These are phyloP conservation scores for Endotrypanum monterogeii DNA, from an alignment of 208 protist genomes.

Conservation along the genomic window DNA sequence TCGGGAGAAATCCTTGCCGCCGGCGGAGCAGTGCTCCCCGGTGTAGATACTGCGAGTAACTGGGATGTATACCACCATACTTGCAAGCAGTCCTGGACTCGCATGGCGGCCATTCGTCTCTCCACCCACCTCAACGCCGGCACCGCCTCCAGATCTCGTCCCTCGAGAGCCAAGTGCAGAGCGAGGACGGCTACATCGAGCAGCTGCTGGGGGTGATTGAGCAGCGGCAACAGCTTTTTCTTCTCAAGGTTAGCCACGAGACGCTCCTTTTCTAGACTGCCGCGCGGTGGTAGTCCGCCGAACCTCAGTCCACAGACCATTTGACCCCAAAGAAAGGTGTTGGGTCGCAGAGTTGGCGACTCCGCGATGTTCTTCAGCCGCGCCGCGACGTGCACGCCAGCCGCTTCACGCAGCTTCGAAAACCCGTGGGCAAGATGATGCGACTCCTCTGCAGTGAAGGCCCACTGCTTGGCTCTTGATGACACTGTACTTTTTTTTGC, in stretches of 20 bases:
- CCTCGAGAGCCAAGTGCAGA: slow-evolving; percentile 20
- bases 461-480: background rate
- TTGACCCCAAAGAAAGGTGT: slow-evolving; percentile 69
- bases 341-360: slow-evolving; percentile 33
- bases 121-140: slow-evolving; percentile 34
- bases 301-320: slow-evolving; percentile 41
- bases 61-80: slow-evolving; percentile 41
- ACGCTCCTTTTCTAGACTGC: slow-evolving; percentile 14
- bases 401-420: slow-evolving; percentile 6
- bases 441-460: slow-evolving; percentile 13
- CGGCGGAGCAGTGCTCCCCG: background rate
- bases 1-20: background rate
- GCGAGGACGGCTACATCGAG: slow-evolving; percentile 43
- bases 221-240: slow-evolving; percentile 37
- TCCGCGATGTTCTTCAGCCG: slow-evolving; percentile 48
- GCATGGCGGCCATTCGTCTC: slow-evolving; percentile 44
- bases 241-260: slow-evolving; percentile 46
- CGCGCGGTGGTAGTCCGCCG: slow-evolving; percentile 23
- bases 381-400: slow-evolving; percentile 14
- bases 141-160: slow-evolving; percentile 9
- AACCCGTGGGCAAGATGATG: slow-evolving; percentile 13
- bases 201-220: slow-evolving; percentile 43
- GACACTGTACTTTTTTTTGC: background rate
- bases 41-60: slow-evolving; percentile 7
- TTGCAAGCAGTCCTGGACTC: slow-evolving; percentile 49